Evolutionary conservation across 192 early-diverging fungal genomes (phyloP), one percentile per base, ranked within the genome.

Genomic region (Umbelopsis vinacea): DNA sequence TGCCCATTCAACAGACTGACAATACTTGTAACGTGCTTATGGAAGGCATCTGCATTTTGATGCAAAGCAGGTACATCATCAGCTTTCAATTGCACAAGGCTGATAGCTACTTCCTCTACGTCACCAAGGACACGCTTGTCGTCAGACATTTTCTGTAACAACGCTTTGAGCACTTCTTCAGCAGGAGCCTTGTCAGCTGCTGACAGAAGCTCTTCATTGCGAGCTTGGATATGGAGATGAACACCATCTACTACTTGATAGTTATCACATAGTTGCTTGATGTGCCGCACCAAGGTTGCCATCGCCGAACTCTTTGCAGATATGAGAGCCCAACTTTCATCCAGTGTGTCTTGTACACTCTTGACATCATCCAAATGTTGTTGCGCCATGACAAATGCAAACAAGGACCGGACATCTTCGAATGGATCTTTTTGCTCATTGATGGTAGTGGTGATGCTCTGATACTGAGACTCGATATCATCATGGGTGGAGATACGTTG

Each of bases 341-440:
- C 57, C 12, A 63, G 57, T 35, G 26, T 6, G 29, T 0, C n/a
- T 2, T 63, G 57, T 14, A 37, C 57, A 12, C 8, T 37, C 57
- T 63, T 35, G 17, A 63, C 33, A 37, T 63, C 57, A 14, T 29
- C 29, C 26, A 63, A 14, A 37, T 63, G 57, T 63, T 63, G 29
- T 5, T 63, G 57, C 1, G 33, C 33, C 15, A 37, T 63, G 29
- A 63, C 57, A 63, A 63, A 63, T 19, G 29, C 57, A 33, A 37
- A 63, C 2, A 63, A 19, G 0, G 57, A 63, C 12, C 57, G 57
- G 26, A 63, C 29, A 19, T 63, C 57, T 8, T 63, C 33, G 6
- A 29, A 63, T 35, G 57, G 26, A 63, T 63, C 57, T 6, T 29
- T 37, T 19, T 63, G 57, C 14, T 63, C 57, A 29, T n/a, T 37